Evolutionary conservation across 306 rosid genomes (phyloP).

Genomic region (Trifolium dubium): DNA sequence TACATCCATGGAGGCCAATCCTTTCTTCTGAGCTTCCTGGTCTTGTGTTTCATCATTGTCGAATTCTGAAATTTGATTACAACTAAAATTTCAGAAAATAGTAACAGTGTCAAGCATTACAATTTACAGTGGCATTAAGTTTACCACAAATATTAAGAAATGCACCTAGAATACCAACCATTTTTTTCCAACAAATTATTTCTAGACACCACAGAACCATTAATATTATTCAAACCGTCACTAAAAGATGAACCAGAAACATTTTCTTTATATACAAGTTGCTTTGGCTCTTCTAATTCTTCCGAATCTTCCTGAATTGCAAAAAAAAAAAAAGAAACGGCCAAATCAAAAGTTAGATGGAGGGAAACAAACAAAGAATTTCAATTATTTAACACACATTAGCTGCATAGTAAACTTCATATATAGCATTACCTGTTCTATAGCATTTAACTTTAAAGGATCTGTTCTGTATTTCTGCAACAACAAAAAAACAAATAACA

Average conservation of each 20-base stretch:
- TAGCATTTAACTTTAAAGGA: constrained; percentile 58
- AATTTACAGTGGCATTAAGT: constrained; percentile 17
- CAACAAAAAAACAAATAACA: constrained; percentile 35
- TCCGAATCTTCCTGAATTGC: constrained; percentile 59
- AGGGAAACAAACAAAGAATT: too few species aligned
- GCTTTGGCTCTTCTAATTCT: constrained; percentile 76
- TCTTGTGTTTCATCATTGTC: constrained; percentile 45
- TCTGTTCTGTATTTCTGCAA: constrained; percentile 81
- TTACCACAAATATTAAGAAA: constrained; percentile 25
- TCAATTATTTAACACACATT: too few species aligned
- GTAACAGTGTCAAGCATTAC: constrained; percentile 27
- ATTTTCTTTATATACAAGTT: constrained; percentile 73
- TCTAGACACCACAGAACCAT: constrained; percentile 42
- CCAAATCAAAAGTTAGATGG: constrained; percentile 2
- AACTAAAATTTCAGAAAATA: constrained; percentile 30
- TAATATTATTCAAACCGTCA: constrained; percentile 36
- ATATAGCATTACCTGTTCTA: constrained; percentile 67
- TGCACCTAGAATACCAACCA: constrained; percentile 52
- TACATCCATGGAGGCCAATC: constrained; percentile 42
- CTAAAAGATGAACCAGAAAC: constrained; percentile 42
- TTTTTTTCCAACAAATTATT: constrained; percentile 48
- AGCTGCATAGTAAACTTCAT: too few species aligned
- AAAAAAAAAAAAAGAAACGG: not conserved
- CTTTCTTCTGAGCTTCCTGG: constrained; percentile 48
- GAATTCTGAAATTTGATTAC: constrained; percentile 55